phyloP scores from a whole-genome alignment of 2,329 filamentous ascomycete species.

The Chalaropsis ovoidea region DNA sequence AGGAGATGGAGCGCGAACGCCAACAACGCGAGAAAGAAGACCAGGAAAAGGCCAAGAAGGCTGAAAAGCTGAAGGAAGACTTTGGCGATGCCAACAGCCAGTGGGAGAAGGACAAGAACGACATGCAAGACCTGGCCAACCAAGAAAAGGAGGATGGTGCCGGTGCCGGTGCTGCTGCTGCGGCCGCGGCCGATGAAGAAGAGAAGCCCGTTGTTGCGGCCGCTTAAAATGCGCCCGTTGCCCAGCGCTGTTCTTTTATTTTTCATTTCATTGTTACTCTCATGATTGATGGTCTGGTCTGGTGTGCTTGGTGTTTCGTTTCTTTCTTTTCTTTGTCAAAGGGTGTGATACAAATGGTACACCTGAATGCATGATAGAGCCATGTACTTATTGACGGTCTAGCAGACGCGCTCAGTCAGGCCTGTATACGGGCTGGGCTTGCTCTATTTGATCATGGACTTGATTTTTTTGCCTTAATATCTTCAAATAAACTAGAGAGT shows the following conservation, averaged over 20 bases:
- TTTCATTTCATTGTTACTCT: constrained; percentile 19
- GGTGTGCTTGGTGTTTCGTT: constrained; percentile 17
- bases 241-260: constrained; percentile 13
- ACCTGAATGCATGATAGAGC: constrained; percentile 15
- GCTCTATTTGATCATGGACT: neutral
- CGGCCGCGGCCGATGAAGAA: constrained; percentile 3
- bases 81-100: constrained; percentile 68
- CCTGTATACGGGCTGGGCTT: neutral
- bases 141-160: constrained; percentile 21
- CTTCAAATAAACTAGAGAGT: neutral
- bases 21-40: constrained; percentile 65
- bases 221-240: neutral
- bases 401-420: constrained; percentile 6
- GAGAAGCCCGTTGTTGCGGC: constrained; percentile 4
- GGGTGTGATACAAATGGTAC: constrained; percentile 12
- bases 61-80: constrained; percentile 68
- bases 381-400: neutral
- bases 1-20: constrained; percentile 90
- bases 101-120: constrained; percentile 83
- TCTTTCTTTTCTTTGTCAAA: constrained; percentile 10
- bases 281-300: constrained; percentile 15
- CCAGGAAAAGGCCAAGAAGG: constrained; percentile 56
- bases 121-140: constrained; percentile 54
- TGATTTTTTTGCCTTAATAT: neutral
- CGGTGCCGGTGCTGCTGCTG: constrained; percentile 8